A percentile compares a stretch with the other conserved stretches of the same genome.
Conservation (phyloP, 2,329 filamentous ascomycete species). For the Curvularia sp. region DNA sequence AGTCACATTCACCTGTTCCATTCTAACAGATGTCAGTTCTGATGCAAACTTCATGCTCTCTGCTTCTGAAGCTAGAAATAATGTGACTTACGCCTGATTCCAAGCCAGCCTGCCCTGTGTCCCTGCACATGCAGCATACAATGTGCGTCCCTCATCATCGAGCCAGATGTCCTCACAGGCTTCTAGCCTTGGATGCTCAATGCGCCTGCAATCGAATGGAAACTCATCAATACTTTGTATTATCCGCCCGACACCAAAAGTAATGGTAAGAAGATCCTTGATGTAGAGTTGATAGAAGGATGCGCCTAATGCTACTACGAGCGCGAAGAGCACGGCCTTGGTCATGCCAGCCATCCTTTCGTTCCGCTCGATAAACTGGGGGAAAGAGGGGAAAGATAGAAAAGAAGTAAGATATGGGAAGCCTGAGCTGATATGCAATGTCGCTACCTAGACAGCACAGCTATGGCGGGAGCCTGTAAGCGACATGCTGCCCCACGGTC, state of each 20-base stretch:
- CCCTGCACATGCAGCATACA: slow-evolving; percentile 43
- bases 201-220: slow-evolving; percentile 33
- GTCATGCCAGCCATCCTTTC: slow-evolving; percentile 22
- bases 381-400: not conserved
- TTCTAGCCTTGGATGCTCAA: slow-evolving; percentile 35
- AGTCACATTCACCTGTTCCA: slow-evolving; percentile 28
- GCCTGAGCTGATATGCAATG: slow-evolving; percentile 12
- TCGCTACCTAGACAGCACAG: slow-evolving; percentile 15
- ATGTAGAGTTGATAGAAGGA: slow-evolving; percentile 38
- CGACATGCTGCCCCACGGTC: not conserved
- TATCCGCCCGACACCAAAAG: slow-evolving; percentile 36
- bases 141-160: slow-evolving; percentile 31
- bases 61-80: not conserved
- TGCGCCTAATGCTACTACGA: slow-evolving; percentile 34
- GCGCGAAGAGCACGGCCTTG: slow-evolving; percentile 25
- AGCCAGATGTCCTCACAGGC: slow-evolving; percentile 45
- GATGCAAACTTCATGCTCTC: not conserved
- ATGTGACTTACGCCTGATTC: slow-evolving; percentile 34
- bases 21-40: slow-evolving; percentile 17
- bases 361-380: not conserved
- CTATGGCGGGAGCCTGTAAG: slow-evolving; percentile 8
- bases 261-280: slow-evolving; percentile 32
- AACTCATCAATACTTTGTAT: slow-evolving; percentile 41
- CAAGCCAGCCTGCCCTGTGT: slow-evolving; percentile 30
- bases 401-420: not conserved